phyloP scores from a whole-genome alignment of 2,329 filamentous ascomycete genomes.

The Coccinonectria pachysandricola region DNA sequence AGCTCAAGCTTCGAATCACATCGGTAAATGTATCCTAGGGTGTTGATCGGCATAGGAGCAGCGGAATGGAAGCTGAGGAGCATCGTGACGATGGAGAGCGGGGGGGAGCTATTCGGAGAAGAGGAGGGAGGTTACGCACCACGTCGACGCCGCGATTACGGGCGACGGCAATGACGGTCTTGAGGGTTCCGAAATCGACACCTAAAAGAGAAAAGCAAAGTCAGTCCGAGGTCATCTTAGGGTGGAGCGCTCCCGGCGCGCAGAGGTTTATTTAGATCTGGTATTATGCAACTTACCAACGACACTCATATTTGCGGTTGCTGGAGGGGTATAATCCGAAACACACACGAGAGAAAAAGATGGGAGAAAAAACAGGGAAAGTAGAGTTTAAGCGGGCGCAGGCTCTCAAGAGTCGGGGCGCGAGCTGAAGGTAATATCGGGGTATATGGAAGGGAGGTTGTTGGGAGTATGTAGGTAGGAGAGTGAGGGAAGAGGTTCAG shows the following conservation, averaged over 20 bases:
- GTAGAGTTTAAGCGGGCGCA: neutral
- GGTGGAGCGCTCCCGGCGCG: too few species aligned
- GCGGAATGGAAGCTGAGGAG: conserved; percentile 1
- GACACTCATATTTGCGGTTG: conserved; percentile 40
- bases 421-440: conserved; percentile 13
- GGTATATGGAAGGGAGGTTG: conserved; percentile 5
- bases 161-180: conserved; percentile 95
- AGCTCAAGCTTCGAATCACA: too few species aligned
- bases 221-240: too few species aligned
- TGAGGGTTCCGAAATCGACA: conserved; percentile 91
- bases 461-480: conserved; percentile 6
- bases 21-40: too few species aligned
- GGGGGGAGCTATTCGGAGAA: too few species aligned
- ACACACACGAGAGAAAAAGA: conserved; percentile 11
- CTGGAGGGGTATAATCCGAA: conserved; percentile 16
- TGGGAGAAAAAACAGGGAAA: conserved; percentile 8
- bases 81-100: neutral
- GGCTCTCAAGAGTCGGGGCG: conserved; percentile 4
- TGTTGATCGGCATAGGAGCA: conserved; percentile 1
- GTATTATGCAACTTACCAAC: conserved; percentile 33
- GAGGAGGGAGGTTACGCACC: conserved; percentile 49
- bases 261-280: too few species aligned
- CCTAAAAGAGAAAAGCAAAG: conserved; percentile 35
- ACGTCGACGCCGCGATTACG: conserved; percentile 98
- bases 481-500: too few species aligned